These are phyloP conservation scores for Vararia minispora DNA, from an alignment of 768 basidiomycete genomes.

Conservation along the genomic window DNA sequence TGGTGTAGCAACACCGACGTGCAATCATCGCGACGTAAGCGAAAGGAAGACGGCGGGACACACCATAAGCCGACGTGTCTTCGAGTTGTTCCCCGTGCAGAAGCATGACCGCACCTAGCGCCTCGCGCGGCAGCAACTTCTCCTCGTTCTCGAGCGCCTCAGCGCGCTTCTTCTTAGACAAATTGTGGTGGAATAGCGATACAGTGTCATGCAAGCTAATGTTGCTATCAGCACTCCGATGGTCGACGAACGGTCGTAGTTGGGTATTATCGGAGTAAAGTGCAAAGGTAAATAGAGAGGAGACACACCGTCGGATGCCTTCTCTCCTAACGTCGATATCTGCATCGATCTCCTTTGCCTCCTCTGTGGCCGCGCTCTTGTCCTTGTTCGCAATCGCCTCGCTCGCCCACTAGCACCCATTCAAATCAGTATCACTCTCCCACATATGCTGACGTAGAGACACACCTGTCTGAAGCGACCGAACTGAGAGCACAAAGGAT, in stretches of 20 bases:
- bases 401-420: slow-evolving; percentile 92
- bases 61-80: too few relatives aligned
- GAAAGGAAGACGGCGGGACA: slow-evolving; percentile 12
- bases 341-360: slow-evolving; percentile 70
- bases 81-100: slow-evolving; percentile 28
- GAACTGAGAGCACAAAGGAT: too few relatives aligned
- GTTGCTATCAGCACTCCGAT: not conserved
- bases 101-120: slow-evolving; percentile 32
- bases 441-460: too few relatives aligned
- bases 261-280: too few relatives aligned
- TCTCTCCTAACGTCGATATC: slow-evolving; percentile 75
- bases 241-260: not conserved
- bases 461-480: too few relatives aligned
- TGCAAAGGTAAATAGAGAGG: slow-evolving; percentile 1
- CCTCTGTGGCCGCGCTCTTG: slow-evolving; percentile 67
- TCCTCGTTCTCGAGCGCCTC: slow-evolving; percentile 22
- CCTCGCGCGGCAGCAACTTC: slow-evolving; percentile 28
- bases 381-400: slow-evolving; percentile 81
- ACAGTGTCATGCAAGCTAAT: slow-evolving; percentile 11
- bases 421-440: too few relatives aligned
- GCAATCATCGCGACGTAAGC: slow-evolving; percentile 4
- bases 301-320: slow-evolving; percentile 58
- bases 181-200: slow-evolving; percentile 11
- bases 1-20: not conserved
- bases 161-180: slow-evolving; percentile 22